Conservation (phyloP, 192 early-diverging fungal genomes). For the Allomyces arbusculus region DNA sequence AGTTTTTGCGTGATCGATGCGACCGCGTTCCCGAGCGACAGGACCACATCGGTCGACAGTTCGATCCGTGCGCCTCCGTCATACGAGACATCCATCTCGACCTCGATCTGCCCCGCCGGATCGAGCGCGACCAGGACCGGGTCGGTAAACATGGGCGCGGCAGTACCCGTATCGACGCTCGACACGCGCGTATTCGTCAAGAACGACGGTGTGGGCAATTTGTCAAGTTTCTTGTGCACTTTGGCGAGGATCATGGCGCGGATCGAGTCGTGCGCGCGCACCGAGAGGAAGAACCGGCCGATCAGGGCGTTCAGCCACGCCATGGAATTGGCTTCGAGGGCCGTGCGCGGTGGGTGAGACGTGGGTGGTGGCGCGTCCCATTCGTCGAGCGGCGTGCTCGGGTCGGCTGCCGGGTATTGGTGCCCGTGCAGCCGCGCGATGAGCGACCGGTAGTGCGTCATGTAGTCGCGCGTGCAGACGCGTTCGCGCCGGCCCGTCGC, state of each 20-base stretch:
- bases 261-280: slow-evolving; percentile 18
- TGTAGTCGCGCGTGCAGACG: slow-evolving; percentile 11
- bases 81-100: not conserved
- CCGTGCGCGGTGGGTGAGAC: slow-evolving; percentile 21
- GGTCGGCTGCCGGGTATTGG: not conserved
- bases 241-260: slow-evolving; percentile 18
- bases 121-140: slow-evolving; percentile 3
- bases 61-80: not conserved
- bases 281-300: slow-evolving; percentile 55
- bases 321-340: slow-evolving; percentile 26
- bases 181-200: not conserved
- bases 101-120: not conserved
- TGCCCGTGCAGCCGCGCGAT: no score
- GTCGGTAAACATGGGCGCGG: not conserved
- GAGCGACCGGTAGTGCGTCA: slow-evolving; percentile 1
- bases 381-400: slow-evolving; percentile 6
- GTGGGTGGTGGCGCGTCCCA: slow-evolving; percentile 8
- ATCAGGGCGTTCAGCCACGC: slow-evolving; percentile 70
- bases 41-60: not conserved
- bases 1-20: not conserved
- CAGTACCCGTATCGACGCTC: not conserved
- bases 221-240: slow-evolving; percentile 3
- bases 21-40: not conserved
- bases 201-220: not conserved
- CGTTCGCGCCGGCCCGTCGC: slow-evolving; percentile 7